Evolutionary conservation across 2,329 filamentous ascomycete genomes (phyloP).

Genomic region (Apiospora sp.): DNA sequence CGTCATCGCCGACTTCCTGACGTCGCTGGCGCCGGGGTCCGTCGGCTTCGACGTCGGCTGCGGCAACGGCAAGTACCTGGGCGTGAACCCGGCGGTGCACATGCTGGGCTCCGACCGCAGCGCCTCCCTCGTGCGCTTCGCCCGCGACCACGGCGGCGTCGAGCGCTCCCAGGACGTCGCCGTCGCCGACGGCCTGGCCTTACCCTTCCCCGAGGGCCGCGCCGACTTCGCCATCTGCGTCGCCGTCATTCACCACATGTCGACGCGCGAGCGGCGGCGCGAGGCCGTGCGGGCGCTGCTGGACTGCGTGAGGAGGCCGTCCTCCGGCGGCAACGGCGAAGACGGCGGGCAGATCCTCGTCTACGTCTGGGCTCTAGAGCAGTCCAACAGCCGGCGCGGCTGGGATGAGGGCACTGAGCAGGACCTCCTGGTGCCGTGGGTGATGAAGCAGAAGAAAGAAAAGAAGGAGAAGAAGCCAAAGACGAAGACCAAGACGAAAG

Average conservation of each 20-base stretch:
- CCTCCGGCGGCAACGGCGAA: not conserved
- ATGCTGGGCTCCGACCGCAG: conserved; percentile 88
- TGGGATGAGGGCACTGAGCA: conserved; percentile 87
- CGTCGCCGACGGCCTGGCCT: conserved; percentile 82
- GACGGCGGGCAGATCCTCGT: conserved; percentile 73
- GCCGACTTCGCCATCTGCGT: conserved; percentile 92
- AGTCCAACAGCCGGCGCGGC: conserved; percentile 82
- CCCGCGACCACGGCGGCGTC: conserved; percentile 44
- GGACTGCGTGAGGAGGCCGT: conserved; percentile 60
- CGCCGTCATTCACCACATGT: conserved; percentile 93
- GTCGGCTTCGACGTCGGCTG: conserved; percentile 92
- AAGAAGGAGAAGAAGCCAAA: conserved; percentile 39
- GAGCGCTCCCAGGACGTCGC: conserved; percentile 67
- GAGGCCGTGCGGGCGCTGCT: conserved; percentile 78
- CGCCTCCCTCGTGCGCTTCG: conserved; percentile 60
- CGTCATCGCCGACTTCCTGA: conserved; percentile 82
- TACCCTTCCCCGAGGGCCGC: conserved; percentile 72
- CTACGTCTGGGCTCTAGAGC: conserved; percentile 96
- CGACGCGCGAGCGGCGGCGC: conserved; percentile 75
- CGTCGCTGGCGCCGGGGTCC: conserved; percentile 69
- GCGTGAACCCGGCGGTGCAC: conserved; percentile 78
- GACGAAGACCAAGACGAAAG: not conserved
- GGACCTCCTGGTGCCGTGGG: conserved; percentile 97
- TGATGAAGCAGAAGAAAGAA: conserved; percentile 60
- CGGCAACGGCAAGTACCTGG: conserved; percentile 95